Percentiles rank a stretch among this genome's conserved stretches.
Conservation (phyloP, 2,329 filamentous ascomycete species). For the Paracoccidioides lutzii region DNA sequence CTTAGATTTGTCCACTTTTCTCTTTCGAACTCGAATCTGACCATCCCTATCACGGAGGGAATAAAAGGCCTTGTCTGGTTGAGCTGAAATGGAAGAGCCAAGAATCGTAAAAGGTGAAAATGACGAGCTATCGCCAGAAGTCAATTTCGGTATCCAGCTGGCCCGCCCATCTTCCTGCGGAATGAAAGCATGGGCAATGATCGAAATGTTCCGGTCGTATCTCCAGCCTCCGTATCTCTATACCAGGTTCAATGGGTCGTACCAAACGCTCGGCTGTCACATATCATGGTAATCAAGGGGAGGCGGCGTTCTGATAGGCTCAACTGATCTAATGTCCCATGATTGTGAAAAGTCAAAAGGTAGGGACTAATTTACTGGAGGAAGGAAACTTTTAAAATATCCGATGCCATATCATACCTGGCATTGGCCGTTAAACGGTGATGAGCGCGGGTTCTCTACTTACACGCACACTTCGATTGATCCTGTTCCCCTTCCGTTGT, state of each 20-base stretch:
- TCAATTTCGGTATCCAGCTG: not conserved
- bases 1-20: constrained; percentile 9
- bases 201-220: too few relatives aligned
- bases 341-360: not conserved
- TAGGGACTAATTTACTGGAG: not conserved
- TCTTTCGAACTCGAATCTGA: constrained; percentile 6
- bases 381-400: not conserved
- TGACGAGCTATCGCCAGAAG: not conserved
- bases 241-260: not conserved
- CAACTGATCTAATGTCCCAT: not conserved
- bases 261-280: not conserved
- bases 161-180: not conserved
- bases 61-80: not conserved
- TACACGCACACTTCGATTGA: too few relatives aligned
- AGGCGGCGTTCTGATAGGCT: not conserved
- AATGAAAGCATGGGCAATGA: not conserved
- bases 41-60: constrained; percentile 6
- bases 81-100: not conserved
- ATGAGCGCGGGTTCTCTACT: not conserved
- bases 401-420: too few relatives aligned
- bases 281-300: not conserved
- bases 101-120: not conserved
- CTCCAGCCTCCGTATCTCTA: not conserved
- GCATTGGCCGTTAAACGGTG: not conserved
- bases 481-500: too few relatives aligned